Evolutionary conservation across 306 rosid species (phyloP).

Genomic region (peach (Prunus persica)): Prunus_persica_NCBIv2 NC_034009.1:36595501-36596000

Average conservation of each 20-base stretch:
- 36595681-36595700: background rate
- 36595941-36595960: no score
- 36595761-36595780: no score
- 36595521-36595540: background rate
- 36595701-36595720: background rate
- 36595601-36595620: constrained; percentile 8
- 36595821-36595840: background rate
- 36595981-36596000: no score
- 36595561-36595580: no score
- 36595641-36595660: background rate
- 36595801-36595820: accelerated
- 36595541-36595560: background rate
- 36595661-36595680: constrained; percentile 4
- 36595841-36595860: no score
- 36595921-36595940: accelerated
- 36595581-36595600: no score
- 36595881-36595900: no score
- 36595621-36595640: background rate
- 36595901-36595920: no score
- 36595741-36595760: background rate
- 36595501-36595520: background rate
- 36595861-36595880: no score
- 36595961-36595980: no score
- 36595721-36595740: background rate
- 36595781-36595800: no score